Percentiles rank a stretch among this genome's conserved stretches.
Conservation (phyloP, 495 filamentous ascomycete species). For the Xylaria sp. region DNA sequence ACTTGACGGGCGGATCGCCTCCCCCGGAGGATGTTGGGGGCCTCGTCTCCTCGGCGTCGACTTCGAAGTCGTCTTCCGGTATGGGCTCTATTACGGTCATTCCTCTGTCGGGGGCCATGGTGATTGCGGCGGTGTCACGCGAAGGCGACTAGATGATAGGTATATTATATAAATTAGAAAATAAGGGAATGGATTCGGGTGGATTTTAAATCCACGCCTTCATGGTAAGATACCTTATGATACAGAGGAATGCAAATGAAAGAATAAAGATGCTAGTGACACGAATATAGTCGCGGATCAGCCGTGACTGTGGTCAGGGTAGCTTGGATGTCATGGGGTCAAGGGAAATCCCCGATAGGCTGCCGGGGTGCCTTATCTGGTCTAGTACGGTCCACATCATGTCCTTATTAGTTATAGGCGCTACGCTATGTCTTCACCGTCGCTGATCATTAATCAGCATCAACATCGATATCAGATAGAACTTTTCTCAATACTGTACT, state of each 20-base stretch:
- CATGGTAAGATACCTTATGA: background rate
- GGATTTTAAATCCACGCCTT: background rate
- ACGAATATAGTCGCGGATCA: background rate
- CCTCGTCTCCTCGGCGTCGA: constrained; percentile 22
- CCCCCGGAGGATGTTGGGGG: constrained; percentile 27
- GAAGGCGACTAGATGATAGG: background rate
- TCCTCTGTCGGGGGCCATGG: constrained; percentile 40
- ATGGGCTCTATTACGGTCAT: constrained; percentile 13
- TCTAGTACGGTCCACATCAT: background rate
- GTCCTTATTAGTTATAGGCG: background rate
- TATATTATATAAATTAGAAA: background rate
- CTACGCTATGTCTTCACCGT: background rate
- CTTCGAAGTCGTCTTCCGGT: background rate
- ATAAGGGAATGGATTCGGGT: background rate
- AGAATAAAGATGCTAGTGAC: constrained; percentile 1
- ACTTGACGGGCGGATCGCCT: constrained; percentile 32
- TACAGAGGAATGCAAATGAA: background rate
- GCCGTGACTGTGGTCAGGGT: background rate
- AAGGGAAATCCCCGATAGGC: background rate
- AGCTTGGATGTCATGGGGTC: background rate
- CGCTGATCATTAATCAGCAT: constrained; percentile 6
- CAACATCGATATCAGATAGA: background rate
- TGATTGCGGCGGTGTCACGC: constrained; percentile 7
- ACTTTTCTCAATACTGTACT: too few relatives aligned
- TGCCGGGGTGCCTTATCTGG: background rate